Evolutionary conservation across 23 red algal species (phyloP).

Genomic region (Chondrus crispus): DNA sequence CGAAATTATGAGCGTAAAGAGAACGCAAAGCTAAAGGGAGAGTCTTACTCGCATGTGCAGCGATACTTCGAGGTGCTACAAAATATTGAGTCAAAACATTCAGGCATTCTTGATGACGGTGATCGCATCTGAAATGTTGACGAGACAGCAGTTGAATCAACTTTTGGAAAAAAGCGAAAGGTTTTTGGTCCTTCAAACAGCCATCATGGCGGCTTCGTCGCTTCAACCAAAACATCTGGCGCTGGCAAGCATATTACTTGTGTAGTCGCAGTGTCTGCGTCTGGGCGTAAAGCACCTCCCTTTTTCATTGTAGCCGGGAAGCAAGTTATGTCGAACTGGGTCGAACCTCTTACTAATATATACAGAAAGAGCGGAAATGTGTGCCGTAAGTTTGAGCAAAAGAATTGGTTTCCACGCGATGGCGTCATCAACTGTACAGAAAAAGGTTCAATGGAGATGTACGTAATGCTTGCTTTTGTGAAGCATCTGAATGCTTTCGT

Average conservation of each 20-base stretch:
- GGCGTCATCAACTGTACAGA: background rate
- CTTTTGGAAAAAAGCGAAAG: background rate
- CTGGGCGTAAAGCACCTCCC: background rate
- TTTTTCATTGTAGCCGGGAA: conserved; percentile 38
- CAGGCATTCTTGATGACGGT: background rate
- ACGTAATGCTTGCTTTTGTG: background rate
- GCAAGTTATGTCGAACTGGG: too few species aligned
- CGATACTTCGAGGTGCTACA: background rate
- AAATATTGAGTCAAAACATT: background rate
- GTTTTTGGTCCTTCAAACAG: background rate
- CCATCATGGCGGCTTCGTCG: background rate
- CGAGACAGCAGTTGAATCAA: background rate
- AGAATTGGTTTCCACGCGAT: background rate
- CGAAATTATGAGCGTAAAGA: background rate
- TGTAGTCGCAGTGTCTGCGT: background rate
- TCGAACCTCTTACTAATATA: too few species aligned
- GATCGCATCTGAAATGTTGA: background rate
- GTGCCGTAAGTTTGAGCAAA: background rate
- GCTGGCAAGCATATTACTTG: conserved; percentile 17
- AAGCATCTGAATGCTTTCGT: background rate
- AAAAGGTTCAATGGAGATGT: background rate
- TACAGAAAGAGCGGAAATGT: too few species aligned
- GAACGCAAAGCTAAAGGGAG: background rate
- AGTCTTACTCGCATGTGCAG: background rate
- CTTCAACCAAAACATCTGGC: background rate